Base-by-base conservation (phyloP, 2,329 filamentous ascomycete genomes). In the Byssothecium circinans region DNA sequence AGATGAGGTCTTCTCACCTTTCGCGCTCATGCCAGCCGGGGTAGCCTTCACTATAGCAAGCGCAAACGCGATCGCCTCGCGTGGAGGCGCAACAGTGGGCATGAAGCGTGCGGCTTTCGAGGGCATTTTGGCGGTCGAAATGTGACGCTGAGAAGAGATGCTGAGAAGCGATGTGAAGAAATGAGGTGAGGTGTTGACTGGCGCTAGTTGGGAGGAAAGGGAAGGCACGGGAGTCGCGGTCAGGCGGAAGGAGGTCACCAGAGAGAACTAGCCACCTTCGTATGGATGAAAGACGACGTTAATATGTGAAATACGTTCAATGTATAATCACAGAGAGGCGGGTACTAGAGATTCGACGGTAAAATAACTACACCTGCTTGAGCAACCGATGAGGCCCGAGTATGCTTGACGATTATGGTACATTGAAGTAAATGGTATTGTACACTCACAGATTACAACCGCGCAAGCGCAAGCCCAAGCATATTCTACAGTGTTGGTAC, bases 21-120 rank as follows among this genome's bases (percentile, higher is more conserved):
- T 60, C 2, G 72, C 57, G 2, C 61, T 53, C 15, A 68, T 47
- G 0, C 57, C 62, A 4, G 50, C 35, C 4, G 74, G 74, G 47
- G 74, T 77, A 2, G 65, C 62, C 18, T 58, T 61, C n/a, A 75
- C 50, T n/a, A 74, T 53, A 3, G 65, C 63, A 34, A 73, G 52
- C 6, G 69, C 70, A 14, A 70, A 54, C 2, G 69, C 67, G 15
- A 67, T 43, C 34, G 70, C 64, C 10, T 65, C 49, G 12, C 34
- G 38, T 4, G 63, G 59, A 20, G 64, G 66, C 6, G 52, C 25
- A n/a, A 32, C 29, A 12, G 29, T n/a, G 14, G 10, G 29, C 14
- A 4, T 12, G 4, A 14, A 5, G 12, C 6, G 29, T 12, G 14
- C 29, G 8, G 29, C 12, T 14, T 32, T 32, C 29, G 29, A 12